Evolutionary conservation across 2,329 filamentous ascomycete genomes (phyloP), one percentile per base, ranked within the genome.

Genomic region (Amauroascus verrucosus): DNA sequence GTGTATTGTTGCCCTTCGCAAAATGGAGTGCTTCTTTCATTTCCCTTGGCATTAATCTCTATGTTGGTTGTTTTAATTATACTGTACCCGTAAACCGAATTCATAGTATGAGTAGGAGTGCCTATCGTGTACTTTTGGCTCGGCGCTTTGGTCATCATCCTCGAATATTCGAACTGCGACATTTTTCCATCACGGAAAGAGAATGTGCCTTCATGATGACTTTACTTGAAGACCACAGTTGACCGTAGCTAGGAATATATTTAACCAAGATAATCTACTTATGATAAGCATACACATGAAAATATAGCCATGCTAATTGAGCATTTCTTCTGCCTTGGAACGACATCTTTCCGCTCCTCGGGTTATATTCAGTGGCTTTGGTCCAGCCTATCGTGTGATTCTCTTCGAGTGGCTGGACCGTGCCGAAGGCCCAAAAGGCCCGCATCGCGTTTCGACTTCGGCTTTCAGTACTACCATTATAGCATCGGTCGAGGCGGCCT

Each of bases 401-500:
- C n/a, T 47, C 26, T 13, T 20, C 43, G n/a, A 4, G 24, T 4
- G 4, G 7, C 16, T 32, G 3, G 14, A 9, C 20, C 20, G 26
- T 47, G 16, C 4, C 30, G 26, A 32, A 13, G 33, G 6, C 8
- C 2, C 44, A 20, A 33, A 3, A n/a, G 40, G 40, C 40, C 40
- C 40, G 20, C 20, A 13, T 4, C 16, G n/a, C 20, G 2, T 26
- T 41, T 26, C 20, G 40, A 7, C 40, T 14, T 22, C 22, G 40
- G 40, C 6, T 43, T n/a, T 11, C 20, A 13, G 11, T 33, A 13
- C 18, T 30, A 1, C 4, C 3, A n/a, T 26, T 2, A 30, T 16
- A 33, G 44, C 44, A 33, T 47, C 44, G 44, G 44, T 26, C 44
- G 44, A 47, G 44, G 33, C 44, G 26, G 26, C 62, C 3, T 69